Evolutionary conservation across 2,329 filamentous ascomycete genomes (phyloP), one percentile per base, ranked within the genome.

Genomic region (Botrytis deweyae): DNA sequence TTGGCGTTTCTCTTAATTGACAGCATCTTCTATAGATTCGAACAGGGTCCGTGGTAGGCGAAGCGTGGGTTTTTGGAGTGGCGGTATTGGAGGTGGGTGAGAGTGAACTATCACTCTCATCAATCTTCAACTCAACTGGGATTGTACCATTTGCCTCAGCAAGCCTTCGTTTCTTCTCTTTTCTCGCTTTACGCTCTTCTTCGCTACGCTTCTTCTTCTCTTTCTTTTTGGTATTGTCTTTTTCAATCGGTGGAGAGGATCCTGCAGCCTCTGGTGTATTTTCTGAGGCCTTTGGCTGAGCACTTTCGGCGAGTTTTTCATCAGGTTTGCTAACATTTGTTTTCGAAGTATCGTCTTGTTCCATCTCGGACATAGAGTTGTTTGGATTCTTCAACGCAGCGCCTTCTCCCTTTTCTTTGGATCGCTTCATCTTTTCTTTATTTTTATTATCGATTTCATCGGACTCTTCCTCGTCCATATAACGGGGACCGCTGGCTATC

Each of bases 151-250:
- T 97, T 74, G 93, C 93, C 80, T 97, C 93, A 38, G 95, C 95
- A 78, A 93, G 89, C 80, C 89, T 90, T 76, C 94, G 88, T 81
- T 93, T 95, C 83, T 93, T 93, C 83, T 98, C 95, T 81, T 97
- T 97, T 72, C 95, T 89, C 75, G 96, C 93, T 81, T 97, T 97
- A 61, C 95, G 88, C 82, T 98, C 95, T 74, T 95, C 94, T 81
- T 98, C 95, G 59, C 93, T 97, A 77, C 92, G 91, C 85, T 97
- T 97, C 84, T 98, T 98, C 86, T 97, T 98, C 80, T 98, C 95
- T 82, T 94, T 96, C 83, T 97, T 98, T 78, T 91, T 91, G 12
- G 86, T 90, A 0, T 83, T 85, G 46, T 83, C 84, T 49, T 80
- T 81, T 25, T 80, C 82, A 76, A 75, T 81, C 76, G 69, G 42